Base-by-base conservation (phyloP, 176 grass and related monocot genomes). In the Tillandsia fasciculata region DNA sequence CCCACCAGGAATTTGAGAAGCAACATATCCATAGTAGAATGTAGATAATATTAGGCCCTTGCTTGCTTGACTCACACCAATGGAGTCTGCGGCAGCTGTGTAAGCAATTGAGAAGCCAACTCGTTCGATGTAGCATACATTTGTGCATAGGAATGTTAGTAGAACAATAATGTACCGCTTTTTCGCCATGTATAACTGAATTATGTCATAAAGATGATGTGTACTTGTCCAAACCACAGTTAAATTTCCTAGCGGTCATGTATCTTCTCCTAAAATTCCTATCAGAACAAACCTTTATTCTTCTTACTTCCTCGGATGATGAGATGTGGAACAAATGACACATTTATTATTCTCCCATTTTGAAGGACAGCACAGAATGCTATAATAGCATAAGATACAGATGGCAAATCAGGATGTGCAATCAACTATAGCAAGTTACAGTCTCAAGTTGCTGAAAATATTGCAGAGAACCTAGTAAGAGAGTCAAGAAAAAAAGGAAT, bases 71-170 rank as follows among this genome's bases (percentile, higher is more conserved):
- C 84, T 79, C 53, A 90, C 82, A 53, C 82, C 72, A 1, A 71
- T 78, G 56, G 73, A 64, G 56, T 87, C 83, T 65, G 91, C 86
- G 26, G 78, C 75, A 2, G 76, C 53, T 0, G 90, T 95, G 49
- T 90, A 95, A 70, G 90, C 81, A 86, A 95, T 87, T 4, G 90
- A 83, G 83, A 95, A 95, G 50, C 87, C 86, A 22, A 90, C 79
- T 14, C 83, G 86, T 71, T 95, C 86, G 47, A 90, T 81, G 76
- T 95, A 95, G 70, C 86, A 95, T 52, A 88, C 87, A 68, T 83
- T 87, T 64, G 91, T 95, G 83, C 91, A 90, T 67, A 95, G 71
- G 61, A 95, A 95, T 53, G 87, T 95, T 52, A 90, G 73, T 69
- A 90, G 72, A 65, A 90, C 81, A 70, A 95, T 90, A 27, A 79